Conservation (phyloP, 129 eudicot species). For the Escallonia rubra region DNA sequence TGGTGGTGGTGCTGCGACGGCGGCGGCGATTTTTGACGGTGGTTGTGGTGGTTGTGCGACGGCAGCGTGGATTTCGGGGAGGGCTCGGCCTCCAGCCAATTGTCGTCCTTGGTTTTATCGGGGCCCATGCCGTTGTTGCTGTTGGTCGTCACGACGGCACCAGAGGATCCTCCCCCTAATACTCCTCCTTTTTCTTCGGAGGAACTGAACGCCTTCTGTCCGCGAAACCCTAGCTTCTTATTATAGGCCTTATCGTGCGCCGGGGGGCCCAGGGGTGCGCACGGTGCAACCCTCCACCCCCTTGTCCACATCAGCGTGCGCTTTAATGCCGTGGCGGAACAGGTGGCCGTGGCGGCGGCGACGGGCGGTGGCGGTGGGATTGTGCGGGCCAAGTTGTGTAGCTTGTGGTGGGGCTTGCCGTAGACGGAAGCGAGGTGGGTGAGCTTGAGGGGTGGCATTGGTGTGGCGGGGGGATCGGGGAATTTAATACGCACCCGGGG, state of each 20-base stretch:
- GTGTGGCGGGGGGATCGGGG: neutral
- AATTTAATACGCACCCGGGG: conserved; percentile 5
- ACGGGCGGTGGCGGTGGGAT: conserved; percentile 7
- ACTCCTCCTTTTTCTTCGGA: conserved; percentile 20
- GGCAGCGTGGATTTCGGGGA: conserved; percentile 19
- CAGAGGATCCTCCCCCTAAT: conserved; percentile 25
- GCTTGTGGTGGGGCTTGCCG: conserved; percentile 6
- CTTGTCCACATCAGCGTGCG: conserved; percentile 14
- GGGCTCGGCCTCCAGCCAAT: conserved; percentile 9
- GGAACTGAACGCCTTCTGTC: conserved; percentile 13
- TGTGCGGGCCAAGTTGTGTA: neutral
- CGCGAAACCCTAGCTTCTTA: conserved; percentile 46
- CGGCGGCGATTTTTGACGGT: conserved; percentile 11
- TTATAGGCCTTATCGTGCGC: neutral
- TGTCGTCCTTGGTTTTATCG: conserved; percentile 12
- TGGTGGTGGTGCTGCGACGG: conserved; percentile 28
- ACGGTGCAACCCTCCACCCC: conserved; percentile 11
- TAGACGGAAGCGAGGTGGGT: conserved; percentile 9
- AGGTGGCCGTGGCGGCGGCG: neutral
- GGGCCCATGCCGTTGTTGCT: conserved; percentile 15
- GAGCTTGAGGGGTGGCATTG: conserved; percentile 28
- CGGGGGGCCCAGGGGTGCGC: conserved; percentile 4
- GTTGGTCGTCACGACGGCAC: neutral
- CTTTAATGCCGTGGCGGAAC: neutral
- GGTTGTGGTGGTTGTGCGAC: conserved; percentile 19